Evolutionary conservation across 345 rosid species (phyloP).

Genomic region (Heritiera fomes): DNA sequence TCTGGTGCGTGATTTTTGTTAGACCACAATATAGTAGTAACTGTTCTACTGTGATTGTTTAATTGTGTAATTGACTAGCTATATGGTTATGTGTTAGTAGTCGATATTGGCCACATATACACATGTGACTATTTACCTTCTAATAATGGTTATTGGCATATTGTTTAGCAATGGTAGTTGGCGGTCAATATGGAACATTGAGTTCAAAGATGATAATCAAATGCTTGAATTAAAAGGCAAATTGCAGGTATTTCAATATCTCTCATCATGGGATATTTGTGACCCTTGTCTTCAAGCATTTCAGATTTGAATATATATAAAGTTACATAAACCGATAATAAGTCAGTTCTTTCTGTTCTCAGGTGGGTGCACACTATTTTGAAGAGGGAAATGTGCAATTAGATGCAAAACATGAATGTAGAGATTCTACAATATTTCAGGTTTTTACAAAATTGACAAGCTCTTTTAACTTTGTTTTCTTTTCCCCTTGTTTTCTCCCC

Average conservation of each 20-base stretch:
- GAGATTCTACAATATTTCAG: constrained; percentile 86
- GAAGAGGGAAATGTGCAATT: constrained; percentile 99
- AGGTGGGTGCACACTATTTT: constrained; percentile 98
- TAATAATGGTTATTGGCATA: constrained; percentile 19
- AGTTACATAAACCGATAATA: constrained; percentile 9
- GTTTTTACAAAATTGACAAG: constrained; percentile 29
- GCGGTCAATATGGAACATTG: constrained; percentile 89
- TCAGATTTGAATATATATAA: constrained; percentile 8
- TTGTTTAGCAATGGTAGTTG: constrained; percentile 83
- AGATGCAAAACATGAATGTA: constrained; percentile 83
- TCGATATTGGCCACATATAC: background rate
- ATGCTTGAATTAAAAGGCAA: constrained; percentile 71
- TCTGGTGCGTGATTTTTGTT: constrained; percentile 59
- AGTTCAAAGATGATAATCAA: constrained; percentile 78
- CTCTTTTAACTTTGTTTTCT: background rate
- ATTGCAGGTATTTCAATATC: constrained; percentile 75
- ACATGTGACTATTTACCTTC: background rate
- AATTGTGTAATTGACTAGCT: background rate
- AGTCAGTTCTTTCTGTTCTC: constrained; percentile 20
- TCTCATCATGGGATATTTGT: background rate
- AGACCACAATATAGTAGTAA: constrained; percentile 12
- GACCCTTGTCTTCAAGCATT: constrained; percentile 6
- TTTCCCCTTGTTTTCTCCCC: background rate
- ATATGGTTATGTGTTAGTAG: background rate
- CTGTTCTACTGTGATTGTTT: constrained; percentile 4